A percentile compares a stretch with the other conserved stretches of the same genome.
These are phyloP conservation scores for Castanopsis chinensis DNA, from an alignment of 306 rosid genomes.

Conservation along the genomic window DNA sequence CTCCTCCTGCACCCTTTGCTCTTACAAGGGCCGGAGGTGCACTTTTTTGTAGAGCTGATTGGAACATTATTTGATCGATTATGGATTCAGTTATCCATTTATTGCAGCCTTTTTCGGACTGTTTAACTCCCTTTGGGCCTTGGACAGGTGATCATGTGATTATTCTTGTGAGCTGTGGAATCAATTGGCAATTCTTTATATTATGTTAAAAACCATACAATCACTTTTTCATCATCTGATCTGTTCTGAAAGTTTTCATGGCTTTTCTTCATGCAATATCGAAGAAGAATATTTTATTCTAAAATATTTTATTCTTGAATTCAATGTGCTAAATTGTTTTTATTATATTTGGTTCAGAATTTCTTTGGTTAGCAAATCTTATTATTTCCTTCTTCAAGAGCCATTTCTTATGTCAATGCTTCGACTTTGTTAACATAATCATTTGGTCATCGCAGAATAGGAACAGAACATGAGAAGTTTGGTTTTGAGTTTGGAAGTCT, in stretches of 20 bases:
- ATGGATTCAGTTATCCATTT: background rate
- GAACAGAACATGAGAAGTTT: constrained; percentile 99
- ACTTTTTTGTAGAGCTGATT: too few relatives aligned
- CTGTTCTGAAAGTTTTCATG: background rate
- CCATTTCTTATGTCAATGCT: background rate
- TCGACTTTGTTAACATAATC: background rate
- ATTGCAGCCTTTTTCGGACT: background rate
- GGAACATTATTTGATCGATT: background rate
- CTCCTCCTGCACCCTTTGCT: too few relatives aligned
- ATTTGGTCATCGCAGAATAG: constrained; percentile 66
- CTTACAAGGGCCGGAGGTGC: too few relatives aligned
- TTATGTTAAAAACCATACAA: background rate
- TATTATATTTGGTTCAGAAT: background rate
- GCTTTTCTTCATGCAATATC: background rate
- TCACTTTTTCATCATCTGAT: background rate
- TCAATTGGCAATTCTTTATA: background rate
- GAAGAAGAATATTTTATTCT: background rate
- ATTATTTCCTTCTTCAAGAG: background rate
- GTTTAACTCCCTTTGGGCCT: background rate
- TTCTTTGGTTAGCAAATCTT: background rate
- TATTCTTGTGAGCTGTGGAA: background rate
- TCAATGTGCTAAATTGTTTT: background rate
- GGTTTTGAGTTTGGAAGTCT: constrained; percentile 79
- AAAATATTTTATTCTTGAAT: background rate
- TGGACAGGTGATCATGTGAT: background rate